These are phyloP conservation scores for Silene latifolia DNA, from an alignment of 148 eudicot genomes.

Conservation along the genomic window DNA sequence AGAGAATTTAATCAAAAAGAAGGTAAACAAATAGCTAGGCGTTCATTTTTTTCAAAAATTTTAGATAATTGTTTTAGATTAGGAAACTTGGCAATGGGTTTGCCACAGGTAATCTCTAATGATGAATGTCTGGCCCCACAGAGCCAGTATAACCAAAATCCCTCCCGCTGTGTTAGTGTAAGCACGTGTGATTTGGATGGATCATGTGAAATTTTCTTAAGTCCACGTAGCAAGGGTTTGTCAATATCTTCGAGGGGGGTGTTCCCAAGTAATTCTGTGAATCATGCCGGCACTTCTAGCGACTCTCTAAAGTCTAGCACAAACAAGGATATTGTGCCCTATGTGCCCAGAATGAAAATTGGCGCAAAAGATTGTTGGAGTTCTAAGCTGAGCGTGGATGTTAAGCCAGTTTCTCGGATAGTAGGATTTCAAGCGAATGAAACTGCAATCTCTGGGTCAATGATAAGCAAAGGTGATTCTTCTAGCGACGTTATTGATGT, in stretches of 20 bases:
- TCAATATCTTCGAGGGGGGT: conserved; percentile 32
- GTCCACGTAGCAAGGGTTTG: conserved; percentile 18
- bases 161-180: conserved; percentile 22
- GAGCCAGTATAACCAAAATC: conserved; percentile 26
- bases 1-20: neutral
- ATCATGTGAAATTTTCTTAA: conserved; percentile 20
- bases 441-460: conserved; percentile 7
- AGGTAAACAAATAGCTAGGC: neutral
- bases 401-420: conserved; percentile 52
- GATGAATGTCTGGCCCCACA: conserved; percentile 25
- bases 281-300: conserved; percentile 25
- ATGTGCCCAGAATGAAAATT: conserved; percentile 28
- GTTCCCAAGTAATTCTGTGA: conserved; percentile 11
- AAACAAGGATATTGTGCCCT: conserved; percentile 29
- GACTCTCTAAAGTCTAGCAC: conserved; percentile 21
- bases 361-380: conserved; percentile 25
- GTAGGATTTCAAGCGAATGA: conserved; percentile 53
- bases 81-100: conserved; percentile 48
- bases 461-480: conserved; percentile 25
- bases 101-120: conserved; percentile 53
- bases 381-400: conserved; percentile 28
- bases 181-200: conserved; percentile 38
- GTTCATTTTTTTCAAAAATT: neutral
- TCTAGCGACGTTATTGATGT: conserved; percentile 23
- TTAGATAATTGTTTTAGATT: conserved; percentile 6